Conservation (phyloP, 2,329 filamentous ascomycete species). For the Neospermospora avenae region DNA sequence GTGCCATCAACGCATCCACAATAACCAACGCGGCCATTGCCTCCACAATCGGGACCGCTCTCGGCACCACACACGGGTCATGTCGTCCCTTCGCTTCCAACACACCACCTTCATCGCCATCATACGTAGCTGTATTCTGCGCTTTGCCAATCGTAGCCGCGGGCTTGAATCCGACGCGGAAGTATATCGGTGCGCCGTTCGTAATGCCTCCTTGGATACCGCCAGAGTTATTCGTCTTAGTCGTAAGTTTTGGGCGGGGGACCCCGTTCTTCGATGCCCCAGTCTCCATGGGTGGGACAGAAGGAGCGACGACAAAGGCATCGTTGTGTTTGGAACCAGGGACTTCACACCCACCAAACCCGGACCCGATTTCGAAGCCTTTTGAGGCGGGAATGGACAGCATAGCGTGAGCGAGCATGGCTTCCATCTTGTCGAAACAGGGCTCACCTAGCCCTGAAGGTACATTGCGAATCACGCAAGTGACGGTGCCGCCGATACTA, state of each 20-base stretch:
- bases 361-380: constrained; percentile 92
- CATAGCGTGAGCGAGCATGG: constrained; percentile 88
- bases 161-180: constrained; percentile 92
- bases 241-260: constrained; percentile 63
- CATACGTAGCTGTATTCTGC: constrained; percentile 79
- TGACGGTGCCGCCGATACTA: constrained; percentile 92
- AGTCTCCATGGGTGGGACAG: constrained; percentile 41
- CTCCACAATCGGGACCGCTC: constrained; percentile 86
- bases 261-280: constrained; percentile 44
- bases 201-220: constrained; percentile 95
- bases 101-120: constrained; percentile 64
- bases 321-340: constrained; percentile 92
- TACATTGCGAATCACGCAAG: constrained; percentile 84
- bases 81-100: constrained; percentile 91
- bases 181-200: constrained; percentile 92
- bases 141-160: constrained; percentile 89
- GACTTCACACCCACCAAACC: constrained; percentile 82
- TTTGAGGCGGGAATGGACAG: constrained; percentile 92
- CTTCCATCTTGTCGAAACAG: constrained; percentile 93
- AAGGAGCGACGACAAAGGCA: constrained; percentile 62
- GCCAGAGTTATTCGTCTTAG: constrained; percentile 91
- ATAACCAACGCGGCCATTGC: constrained; percentile 85
- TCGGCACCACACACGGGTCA: constrained; percentile 81
- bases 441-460: constrained; percentile 89
- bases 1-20: constrained; percentile 82